These are phyloP conservation scores for Fusarium guadeloupense DNA, from an alignment of 2,329 filamentous ascomycete species.

Conservation along the genomic window DNA sequence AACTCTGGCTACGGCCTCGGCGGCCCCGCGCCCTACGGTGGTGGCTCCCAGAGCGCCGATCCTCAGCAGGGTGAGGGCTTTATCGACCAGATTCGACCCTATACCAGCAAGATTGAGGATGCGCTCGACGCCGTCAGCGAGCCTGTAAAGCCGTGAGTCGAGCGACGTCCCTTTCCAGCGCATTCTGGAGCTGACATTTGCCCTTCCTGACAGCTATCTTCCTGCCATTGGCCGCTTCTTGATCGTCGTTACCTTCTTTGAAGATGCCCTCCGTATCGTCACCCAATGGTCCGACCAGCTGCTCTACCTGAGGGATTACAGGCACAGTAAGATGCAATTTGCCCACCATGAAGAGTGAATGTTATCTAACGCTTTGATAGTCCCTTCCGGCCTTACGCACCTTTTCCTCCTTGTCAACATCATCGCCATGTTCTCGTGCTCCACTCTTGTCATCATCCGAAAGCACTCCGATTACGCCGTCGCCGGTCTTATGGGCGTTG, in stretches of 20 bases:
- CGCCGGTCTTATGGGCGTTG: conserved; percentile 86
- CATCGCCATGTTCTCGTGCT: conserved; percentile 84
- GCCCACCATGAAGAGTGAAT: not conserved
- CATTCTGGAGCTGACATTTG: conserved; percentile 27
- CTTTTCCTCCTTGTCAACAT: conserved; percentile 93
- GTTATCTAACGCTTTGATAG: conserved; percentile 58
- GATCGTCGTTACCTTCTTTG: conserved; percentile 97
- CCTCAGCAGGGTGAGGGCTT: conserved; percentile 70
- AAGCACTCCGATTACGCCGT: conserved; percentile 95
- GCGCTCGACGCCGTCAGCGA: conserved; percentile 86
- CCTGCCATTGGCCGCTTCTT: conserved; percentile 96
- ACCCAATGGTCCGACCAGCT: conserved; percentile 98
- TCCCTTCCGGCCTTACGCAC: conserved; percentile 88
- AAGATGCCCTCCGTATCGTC: conserved; percentile 94
- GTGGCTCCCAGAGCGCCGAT: conserved; percentile 58
- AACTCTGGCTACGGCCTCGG: conserved; percentile 86
- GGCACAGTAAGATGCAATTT: conserved; percentile 75
- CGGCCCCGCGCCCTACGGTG: conserved; percentile 73
- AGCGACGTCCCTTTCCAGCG: conserved; percentile 7
- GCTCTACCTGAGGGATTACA: conserved; percentile 89
- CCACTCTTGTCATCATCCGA: conserved; percentile 86
- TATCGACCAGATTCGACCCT: conserved; percentile 88
- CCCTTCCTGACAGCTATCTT: conserved; percentile 72
- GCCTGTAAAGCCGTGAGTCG: conserved; percentile 85
- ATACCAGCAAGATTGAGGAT: conserved; percentile 99